Evolutionary conservation across 2,329 filamentous ascomycete genomes (phyloP).

Genomic region (Davidsoniella eucalypti): DNA sequence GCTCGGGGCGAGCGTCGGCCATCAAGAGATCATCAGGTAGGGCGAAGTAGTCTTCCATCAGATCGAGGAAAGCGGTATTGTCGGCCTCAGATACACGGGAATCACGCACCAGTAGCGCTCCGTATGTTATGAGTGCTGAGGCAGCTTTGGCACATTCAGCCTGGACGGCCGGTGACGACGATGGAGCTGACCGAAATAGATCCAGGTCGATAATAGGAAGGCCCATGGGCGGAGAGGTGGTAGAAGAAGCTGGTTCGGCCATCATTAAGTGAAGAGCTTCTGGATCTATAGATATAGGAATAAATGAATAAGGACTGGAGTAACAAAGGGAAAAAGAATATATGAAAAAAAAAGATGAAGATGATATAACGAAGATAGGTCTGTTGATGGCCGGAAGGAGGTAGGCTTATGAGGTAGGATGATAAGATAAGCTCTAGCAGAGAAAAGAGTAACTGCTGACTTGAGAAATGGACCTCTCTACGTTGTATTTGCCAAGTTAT

Average conservation of each 20-base stretch:
- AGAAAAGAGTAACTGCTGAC: too few species aligned
- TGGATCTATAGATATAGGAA: neutral
- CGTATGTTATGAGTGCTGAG: slow-evolving; percentile 40
- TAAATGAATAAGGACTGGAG: neutral
- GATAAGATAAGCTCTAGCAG: too few species aligned
- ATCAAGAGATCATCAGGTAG: slow-evolving; percentile 32
- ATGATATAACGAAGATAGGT: neutral
- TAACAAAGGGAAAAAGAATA: neutral
- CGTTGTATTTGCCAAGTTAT: too few species aligned
- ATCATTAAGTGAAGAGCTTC: neutral
- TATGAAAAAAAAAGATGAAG: neutral
- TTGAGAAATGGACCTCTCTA: too few species aligned
- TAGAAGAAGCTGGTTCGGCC: neutral
- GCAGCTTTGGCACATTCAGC: slow-evolving; percentile 38
- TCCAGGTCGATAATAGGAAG: slow-evolving; percentile 44
- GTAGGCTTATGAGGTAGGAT: too few species aligned
- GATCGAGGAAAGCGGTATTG: slow-evolving; percentile 41
- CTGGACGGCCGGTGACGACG: slow-evolving; percentile 26
- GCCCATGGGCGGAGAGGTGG: slow-evolving; percentile 28
- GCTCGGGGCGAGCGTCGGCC: slow-evolving; percentile 37
- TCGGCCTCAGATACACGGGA: slow-evolving; percentile 38
- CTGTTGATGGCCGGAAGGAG: too few species aligned
- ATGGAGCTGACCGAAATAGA: slow-evolving; percentile 31
- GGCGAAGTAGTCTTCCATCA: slow-evolving; percentile 49
- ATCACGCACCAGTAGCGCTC: slow-evolving; percentile 43